phyloP scores from a whole-genome alignment of 495 filamentous ascomycete genomes.

The Ascodesmis nigricans region DNA sequence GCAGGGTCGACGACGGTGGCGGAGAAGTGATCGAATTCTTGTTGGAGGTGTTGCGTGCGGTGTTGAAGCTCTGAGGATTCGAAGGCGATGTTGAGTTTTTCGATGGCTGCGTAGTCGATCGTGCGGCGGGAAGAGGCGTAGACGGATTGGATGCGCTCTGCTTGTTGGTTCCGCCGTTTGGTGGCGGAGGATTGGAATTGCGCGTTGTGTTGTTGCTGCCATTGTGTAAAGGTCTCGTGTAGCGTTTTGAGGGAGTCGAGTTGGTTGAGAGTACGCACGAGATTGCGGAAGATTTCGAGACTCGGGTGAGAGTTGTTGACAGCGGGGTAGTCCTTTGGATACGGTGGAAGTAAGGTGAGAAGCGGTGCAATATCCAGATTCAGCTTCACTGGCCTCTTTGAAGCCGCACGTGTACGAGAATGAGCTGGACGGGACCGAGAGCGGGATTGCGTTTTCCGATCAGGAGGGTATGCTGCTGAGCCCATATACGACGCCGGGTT shows the following conservation, averaged over 20 bases:
- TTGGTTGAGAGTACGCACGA: constrained; percentile 57
- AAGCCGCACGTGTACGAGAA: constrained; percentile 20
- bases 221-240: constrained; percentile 33
- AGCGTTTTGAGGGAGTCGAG: constrained; percentile 46
- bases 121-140: constrained; percentile 8
- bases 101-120: constrained; percentile 16
- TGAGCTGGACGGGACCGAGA: constrained; percentile 14
- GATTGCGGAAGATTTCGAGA: constrained; percentile 49
- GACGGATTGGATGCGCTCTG: constrained; percentile 18
- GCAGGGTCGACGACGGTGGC: constrained; percentile 47
- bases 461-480: constrained; percentile 13
- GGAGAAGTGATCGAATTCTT: constrained; percentile 94
- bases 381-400: constrained; percentile 24
- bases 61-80: constrained; percentile 13
- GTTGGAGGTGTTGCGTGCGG: constrained; percentile 27
- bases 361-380: constrained; percentile 69
- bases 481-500: constrained; percentile 20
- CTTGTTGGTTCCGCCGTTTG: constrained; percentile 18
- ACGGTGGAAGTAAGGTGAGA: constrained; percentile 80
- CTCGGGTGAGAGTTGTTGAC: constrained; percentile 91
- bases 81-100: constrained; percentile 17
- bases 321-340: constrained; percentile 79
- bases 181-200: not conserved
- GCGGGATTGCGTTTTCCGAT: constrained; percentile 22
- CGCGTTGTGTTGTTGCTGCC: not conserved